A percentile compares a stretch with the other conserved stretches of the same genome.
These are phyloP conservation scores for Paecilomyces sp. DNA, from an alignment of 2,329 filamentous ascomycete genomes.

Conservation along the genomic window DNA sequence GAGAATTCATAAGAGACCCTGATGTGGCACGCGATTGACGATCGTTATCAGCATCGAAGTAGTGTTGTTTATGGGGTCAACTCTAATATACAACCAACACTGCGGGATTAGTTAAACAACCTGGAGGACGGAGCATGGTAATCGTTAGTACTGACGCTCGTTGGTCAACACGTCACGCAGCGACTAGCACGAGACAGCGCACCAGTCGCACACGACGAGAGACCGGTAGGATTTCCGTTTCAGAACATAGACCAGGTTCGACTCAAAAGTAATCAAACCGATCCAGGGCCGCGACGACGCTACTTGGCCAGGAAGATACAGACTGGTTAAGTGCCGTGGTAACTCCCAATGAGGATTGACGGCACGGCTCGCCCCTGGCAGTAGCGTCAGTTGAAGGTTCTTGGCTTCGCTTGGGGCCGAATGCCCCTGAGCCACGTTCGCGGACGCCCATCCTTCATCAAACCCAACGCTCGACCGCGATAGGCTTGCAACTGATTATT, in stretches of 20 bases:
- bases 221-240: background rate
- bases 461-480: background rate
- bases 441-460: background rate
- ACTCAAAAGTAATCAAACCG: background rate
- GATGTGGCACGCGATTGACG: background rate
- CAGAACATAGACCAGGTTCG: background rate
- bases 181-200: background rate
- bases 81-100: background rate
- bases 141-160: background rate
- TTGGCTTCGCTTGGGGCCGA: background rate
- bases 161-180: background rate
- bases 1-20: background rate
- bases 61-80: background rate
- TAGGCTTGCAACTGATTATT: background rate
- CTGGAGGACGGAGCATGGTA: background rate
- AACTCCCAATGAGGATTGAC: background rate
- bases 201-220: background rate
- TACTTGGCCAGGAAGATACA: background rate
- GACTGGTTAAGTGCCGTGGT: background rate
- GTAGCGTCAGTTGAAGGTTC: background rate
- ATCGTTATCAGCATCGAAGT: background rate
- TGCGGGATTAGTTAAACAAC: background rate
- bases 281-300: background rate
- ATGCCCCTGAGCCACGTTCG: background rate
- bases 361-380: background rate